These are phyloP conservation scores for Parietaria judaica DNA, from an alignment of 306 rosid genomes.

Conservation along the genomic window DNA sequence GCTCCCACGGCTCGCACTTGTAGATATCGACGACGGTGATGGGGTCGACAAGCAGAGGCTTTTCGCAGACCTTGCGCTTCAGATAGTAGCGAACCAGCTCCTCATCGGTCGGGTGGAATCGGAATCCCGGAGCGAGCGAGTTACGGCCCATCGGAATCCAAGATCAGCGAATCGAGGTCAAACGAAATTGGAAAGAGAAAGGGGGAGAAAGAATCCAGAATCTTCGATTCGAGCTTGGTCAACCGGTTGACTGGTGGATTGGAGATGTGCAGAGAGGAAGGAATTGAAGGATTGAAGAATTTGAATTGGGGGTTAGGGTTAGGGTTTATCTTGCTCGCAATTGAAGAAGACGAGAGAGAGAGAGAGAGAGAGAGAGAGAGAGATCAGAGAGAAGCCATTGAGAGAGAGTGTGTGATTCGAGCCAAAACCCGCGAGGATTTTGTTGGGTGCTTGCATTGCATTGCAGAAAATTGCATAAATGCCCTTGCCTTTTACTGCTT, in stretches of 20 bases:
- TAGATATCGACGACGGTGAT: slow-evolving; percentile 65
- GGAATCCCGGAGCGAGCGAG: slow-evolving; percentile 72
- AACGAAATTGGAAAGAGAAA: neutral
- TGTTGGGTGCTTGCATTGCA: neutral
- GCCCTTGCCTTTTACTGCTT: too few species aligned
- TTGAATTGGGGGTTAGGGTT: slow-evolving; percentile 19
- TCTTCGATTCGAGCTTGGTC: neutral
- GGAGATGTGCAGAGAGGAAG: neutral
- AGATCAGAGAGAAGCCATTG: slow-evolving; percentile 5
- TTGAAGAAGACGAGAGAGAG: neutral
- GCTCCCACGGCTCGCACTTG: slow-evolving; percentile 90
- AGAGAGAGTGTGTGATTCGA: neutral
- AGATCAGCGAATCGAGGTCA: slow-evolving; percentile 4
- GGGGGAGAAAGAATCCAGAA: neutral
- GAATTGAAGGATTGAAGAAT: neutral
- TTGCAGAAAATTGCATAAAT: neutral
- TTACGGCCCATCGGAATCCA: slow-evolving; percentile 29
- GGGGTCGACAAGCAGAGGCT: slow-evolving; percentile 36
- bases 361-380: neutral
- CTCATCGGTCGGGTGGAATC: slow-evolving; percentile 93
- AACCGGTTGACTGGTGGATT: too few species aligned
- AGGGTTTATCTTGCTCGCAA: neutral
- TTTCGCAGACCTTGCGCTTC: slow-evolving; percentile 55
- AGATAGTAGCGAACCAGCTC: slow-evolving; percentile 70
- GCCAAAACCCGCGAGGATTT: slow-evolving; percentile 2